Evolutionary conservation across 73 alveolate species (phyloP).

Genomic region (Stentor roeselii): DNA sequence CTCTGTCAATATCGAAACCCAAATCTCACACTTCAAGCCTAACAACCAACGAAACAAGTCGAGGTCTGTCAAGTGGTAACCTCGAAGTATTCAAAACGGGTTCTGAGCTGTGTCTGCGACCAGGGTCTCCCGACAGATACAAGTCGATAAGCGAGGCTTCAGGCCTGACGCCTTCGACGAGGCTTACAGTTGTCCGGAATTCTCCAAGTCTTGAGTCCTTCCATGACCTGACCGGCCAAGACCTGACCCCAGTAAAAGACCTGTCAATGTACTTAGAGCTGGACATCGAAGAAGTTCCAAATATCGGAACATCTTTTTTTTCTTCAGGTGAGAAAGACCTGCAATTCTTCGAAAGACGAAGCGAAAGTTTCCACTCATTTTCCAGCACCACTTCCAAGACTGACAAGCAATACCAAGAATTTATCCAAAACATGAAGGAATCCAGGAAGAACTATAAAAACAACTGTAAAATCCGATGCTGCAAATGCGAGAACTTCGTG

Average conservation of each 20-base stretch:
- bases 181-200: background rate
- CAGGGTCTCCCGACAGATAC: background rate
- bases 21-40: background rate
- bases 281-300: background rate
- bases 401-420: background rate
- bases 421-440: background rate
- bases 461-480: background rate
- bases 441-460: too few relatives aligned
- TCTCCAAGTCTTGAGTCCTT: background rate
- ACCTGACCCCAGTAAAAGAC: background rate
- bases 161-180: background rate
- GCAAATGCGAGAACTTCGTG: background rate
- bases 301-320: background rate
- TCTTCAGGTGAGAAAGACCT: background rate
- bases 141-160: background rate
- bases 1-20: background rate
- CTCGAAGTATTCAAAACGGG: background rate
- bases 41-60: background rate
- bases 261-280: background rate
- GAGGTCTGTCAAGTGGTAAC: background rate
- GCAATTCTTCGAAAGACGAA: background rate
- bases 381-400: background rate
- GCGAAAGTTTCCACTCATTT: background rate
- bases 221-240: background rate
- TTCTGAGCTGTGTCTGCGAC: background rate